Conservation (phyloP, 192 early-diverging fungal genomes). For the Podila epicladia region DNA sequence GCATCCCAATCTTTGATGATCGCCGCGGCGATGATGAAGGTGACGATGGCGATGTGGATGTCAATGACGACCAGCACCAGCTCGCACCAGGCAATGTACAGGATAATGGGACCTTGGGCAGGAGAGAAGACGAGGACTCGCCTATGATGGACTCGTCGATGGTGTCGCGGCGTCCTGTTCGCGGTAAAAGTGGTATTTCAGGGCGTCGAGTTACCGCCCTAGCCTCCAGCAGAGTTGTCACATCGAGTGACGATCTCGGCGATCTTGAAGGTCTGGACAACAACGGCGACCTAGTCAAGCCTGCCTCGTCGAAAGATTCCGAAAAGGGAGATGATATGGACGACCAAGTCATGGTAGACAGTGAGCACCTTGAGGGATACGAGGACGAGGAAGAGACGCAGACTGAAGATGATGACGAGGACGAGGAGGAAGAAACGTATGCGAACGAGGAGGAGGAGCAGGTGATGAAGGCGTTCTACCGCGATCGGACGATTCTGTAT, state of each 20-base stretch:
- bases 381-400: constrained; percentile 14
- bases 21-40: background rate
- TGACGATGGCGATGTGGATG: background rate
- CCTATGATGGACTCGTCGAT: constrained; percentile 12
- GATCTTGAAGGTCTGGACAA: constrained; percentile 17
- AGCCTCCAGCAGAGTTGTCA: background rate
- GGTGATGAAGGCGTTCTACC: constrained; percentile 20
- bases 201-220: background rate
- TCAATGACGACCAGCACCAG: background rate
- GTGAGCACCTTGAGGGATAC: background rate
- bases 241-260: background rate
- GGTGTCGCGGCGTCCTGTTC: background rate
- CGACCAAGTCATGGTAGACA: background rate
- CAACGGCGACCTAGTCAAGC: constrained; percentile 18
- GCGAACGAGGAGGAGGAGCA: background rate
- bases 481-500: constrained; percentile 69
- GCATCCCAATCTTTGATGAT: background rate
- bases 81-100: background rate
- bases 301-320: background rate
- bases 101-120: background rate
- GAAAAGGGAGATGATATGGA: background rate
- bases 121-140: constrained; percentile 13
- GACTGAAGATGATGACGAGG: constrained; percentile 1
- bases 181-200: background rate
- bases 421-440: background rate